phyloP scores from a whole-genome alignment of 2,329 filamentous ascomycete genomes.

The Colletotrichum shisoi region DNA sequence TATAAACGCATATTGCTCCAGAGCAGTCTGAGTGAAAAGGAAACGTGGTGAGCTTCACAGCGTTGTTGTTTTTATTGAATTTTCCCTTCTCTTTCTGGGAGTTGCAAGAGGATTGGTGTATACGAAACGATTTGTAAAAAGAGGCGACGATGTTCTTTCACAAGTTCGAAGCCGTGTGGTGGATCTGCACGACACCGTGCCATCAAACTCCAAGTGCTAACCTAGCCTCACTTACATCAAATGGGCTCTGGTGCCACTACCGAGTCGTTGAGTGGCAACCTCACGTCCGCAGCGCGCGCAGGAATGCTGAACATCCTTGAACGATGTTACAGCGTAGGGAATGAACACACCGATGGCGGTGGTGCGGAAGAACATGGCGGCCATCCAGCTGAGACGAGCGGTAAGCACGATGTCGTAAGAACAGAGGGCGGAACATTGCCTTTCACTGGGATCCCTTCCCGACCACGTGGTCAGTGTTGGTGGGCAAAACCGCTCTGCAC shows the following conservation, averaged over 20 bases:
- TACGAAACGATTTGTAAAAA: background rate
- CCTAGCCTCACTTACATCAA: constrained; percentile 16
- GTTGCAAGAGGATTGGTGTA: too few species aligned
- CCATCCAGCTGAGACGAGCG: constrained; percentile 28
- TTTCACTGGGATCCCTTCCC: constrained; percentile 39
- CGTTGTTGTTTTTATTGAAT: too few species aligned
- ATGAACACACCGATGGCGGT: constrained; percentile 33
- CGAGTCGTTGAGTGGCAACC: constrained; percentile 32
- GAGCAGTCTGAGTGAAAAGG: too few species aligned
- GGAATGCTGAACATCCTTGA: constrained; percentile 35
- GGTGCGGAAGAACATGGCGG: constrained; percentile 35
- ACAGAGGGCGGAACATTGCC: background rate
- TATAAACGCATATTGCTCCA: too few species aligned
- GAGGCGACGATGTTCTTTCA: too few species aligned
- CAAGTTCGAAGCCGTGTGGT: too few species aligned
- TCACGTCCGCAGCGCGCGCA: constrained; percentile 33
- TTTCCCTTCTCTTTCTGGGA: too few species aligned
- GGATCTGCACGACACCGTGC: too few species aligned
- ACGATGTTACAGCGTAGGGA: constrained; percentile 31
- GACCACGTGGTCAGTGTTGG: constrained; percentile 20
- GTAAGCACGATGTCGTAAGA: background rate
- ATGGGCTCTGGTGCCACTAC: constrained; percentile 30
- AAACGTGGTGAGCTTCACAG: too few species aligned
- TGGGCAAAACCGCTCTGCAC: constrained; percentile 27
- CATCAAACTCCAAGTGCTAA: background rate